These are phyloP conservation scores for Tolypocladium sp. DNA, from an alignment of 2,329 filamentous ascomycete species.

Conservation along the genomic window DNA sequence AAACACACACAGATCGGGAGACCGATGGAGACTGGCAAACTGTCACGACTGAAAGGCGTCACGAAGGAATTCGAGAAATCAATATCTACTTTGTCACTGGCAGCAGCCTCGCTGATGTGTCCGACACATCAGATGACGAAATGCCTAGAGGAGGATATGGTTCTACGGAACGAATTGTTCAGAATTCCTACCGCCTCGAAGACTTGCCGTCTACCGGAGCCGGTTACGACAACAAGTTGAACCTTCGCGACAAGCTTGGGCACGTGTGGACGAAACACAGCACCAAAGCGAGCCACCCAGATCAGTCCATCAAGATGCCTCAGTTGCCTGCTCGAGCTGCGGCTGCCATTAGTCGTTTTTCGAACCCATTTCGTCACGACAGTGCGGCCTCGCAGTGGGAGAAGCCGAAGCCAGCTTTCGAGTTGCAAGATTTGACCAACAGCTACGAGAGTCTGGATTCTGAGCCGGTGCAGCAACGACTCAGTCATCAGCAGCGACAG, in stretches of 20 bases:
- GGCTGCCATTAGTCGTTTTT: conserved; percentile 15
- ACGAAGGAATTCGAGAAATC: conserved; percentile 11
- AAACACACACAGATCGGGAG: conserved; percentile 7
- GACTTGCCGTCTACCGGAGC: neutral
- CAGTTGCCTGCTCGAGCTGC: conserved; percentile 11
- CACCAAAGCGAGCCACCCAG: conserved; percentile 1
- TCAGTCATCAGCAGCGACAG: neutral
- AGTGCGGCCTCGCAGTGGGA: neutral
- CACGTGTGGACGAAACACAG: neutral
- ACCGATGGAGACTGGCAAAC: conserved; percentile 27
- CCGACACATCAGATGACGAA: conserved; percentile 20
- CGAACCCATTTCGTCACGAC: conserved; percentile 14
- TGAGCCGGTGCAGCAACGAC: conserved; percentile 4
- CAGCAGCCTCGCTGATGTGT: conserved; percentile 36
- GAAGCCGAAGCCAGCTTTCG: conserved; percentile 6
- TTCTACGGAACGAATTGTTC: neutral
- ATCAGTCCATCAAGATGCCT: conserved; percentile 10
- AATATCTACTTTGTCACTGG: conserved; percentile 19
- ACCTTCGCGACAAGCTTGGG: neutral
- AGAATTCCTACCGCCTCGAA: neutral
- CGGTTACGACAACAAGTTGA: neutral
- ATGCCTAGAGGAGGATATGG: conserved; percentile 1
- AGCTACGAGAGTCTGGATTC: conserved; percentile 24
- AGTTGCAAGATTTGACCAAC: conserved; percentile 13
- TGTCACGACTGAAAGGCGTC: conserved; percentile 19